Conservation (phyloP, 768 basidiomycete species). For the Rhodotorula toruloides region DNA sequence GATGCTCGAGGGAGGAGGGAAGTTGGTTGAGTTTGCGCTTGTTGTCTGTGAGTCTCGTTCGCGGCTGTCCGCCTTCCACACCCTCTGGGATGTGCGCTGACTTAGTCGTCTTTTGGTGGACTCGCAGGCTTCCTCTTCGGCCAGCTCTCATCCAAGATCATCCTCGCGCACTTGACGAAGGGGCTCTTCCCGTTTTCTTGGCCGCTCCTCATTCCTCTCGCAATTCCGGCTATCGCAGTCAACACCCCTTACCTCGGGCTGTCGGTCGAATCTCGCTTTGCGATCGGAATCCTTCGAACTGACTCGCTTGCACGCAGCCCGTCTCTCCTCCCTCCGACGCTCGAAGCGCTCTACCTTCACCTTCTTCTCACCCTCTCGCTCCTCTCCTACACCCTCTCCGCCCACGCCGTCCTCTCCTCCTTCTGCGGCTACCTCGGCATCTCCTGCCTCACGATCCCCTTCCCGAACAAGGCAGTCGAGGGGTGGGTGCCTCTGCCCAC, state of each 20-base stretch:
- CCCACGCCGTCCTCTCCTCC: slow-evolving; percentile 9
- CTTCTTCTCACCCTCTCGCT: slow-evolving; percentile 9
- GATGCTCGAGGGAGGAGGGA: slow-evolving; percentile 17
- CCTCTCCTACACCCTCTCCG: slow-evolving; percentile 18
- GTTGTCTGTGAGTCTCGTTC: slow-evolving; percentile 20
- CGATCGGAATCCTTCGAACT: neutral
- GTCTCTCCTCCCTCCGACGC: neutral
- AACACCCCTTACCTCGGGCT: slow-evolving; percentile 22
- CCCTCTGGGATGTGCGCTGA: neutral
- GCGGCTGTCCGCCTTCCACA: no score
- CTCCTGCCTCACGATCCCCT: slow-evolving; percentile 20
- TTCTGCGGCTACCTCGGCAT: slow-evolving; percentile 34
- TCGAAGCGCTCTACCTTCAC: slow-evolving; percentile 31
- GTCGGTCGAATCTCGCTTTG: neutral
- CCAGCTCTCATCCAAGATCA: slow-evolving; percentile 33
- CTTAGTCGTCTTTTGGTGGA: neutral
- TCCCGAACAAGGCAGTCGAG: slow-evolving; percentile 19
- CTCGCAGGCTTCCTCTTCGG: slow-evolving; percentile 30
- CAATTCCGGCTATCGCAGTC: slow-evolving; percentile 13
- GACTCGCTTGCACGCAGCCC: neutral
- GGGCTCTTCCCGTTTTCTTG: slow-evolving; percentile 25
- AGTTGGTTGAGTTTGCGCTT: slow-evolving; percentile 25
- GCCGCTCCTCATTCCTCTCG: slow-evolving; percentile 20
- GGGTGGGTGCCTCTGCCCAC: slow-evolving; percentile 5
- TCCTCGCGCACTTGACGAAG: slow-evolving; percentile 32